Percentiles rank a stretch among this genome's conserved stretches.
Conservation (phyloP, 805 yeast species). For the Soucietia sequanensis region DNA sequence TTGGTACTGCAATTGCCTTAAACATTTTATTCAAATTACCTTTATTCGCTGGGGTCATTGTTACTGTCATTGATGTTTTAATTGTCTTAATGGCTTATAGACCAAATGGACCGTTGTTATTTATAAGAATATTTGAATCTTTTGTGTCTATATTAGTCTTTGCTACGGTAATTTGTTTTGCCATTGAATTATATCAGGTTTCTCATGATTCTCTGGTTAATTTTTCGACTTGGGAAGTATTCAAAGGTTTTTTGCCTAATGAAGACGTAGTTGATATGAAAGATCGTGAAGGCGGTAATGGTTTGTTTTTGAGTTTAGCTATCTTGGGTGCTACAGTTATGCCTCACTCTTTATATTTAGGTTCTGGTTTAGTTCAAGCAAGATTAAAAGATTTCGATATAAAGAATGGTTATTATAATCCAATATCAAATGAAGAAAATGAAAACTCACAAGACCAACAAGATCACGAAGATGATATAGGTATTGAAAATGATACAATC, state of each 20-base stretch:
- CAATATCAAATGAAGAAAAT: conserved; percentile 15
- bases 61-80: conserved; percentile 84
- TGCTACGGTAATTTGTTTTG: conserved; percentile 83
- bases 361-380: conserved; percentile 86
- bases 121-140: conserved; percentile 77
- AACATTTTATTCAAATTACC: conserved; percentile 83
- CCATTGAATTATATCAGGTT: conserved; percentile 71
- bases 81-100: conserved; percentile 84
- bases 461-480: too few relatives aligned
- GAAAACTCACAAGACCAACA: too few relatives aligned
- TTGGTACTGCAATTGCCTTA: conserved; percentile 94
- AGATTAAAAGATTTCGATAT: conserved; percentile 73
- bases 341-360: conserved; percentile 88
- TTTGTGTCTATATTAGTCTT: conserved; percentile 76
- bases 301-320: conserved; percentile 75
- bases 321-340: conserved; percentile 92
- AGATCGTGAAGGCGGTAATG: conserved; percentile 52
- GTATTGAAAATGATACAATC: too few relatives aligned
- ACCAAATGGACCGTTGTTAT: conserved; percentile 76
- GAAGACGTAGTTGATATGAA: conserved; percentile 35
- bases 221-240: conserved; percentile 49
- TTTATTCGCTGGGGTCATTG: conserved; percentile 73
- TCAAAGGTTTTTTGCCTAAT: conserved; percentile 56
- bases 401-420: conserved; percentile 56
- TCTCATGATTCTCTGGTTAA: conserved; percentile 46